phyloP scores from a whole-genome alignment of 225 moss, liverwort and hornwort species.

The Pseudoscleropodium purum region DNA sequence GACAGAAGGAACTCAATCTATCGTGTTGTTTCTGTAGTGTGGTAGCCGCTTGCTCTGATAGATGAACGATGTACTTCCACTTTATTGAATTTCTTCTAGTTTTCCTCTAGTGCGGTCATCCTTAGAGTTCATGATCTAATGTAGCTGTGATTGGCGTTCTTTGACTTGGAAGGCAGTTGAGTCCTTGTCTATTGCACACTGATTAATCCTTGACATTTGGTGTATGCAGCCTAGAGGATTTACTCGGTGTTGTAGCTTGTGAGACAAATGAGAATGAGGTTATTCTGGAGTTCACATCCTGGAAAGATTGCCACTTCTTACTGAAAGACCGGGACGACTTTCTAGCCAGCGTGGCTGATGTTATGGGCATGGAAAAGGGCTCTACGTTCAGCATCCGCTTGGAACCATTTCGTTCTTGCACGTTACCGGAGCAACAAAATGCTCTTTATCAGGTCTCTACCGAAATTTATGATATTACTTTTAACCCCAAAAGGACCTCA shows the following conservation, averaged over 20 bases:
- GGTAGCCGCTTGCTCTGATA: not conserved
- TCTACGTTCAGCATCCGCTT: slow-evolving; percentile 77
- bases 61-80: not conserved
- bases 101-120: not conserved
- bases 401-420: slow-evolving; percentile 67
- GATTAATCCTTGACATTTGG: not conserved
- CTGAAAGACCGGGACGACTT: slow-evolving; percentile 83
- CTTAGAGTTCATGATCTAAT: not conserved
- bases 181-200: not conserved
- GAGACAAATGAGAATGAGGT: slow-evolving; percentile 77
- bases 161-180: not conserved
- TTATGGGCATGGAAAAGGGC: slow-evolving; percentile 78
- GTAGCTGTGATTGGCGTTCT: not conserved
- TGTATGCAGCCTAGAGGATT: slow-evolving; percentile 73
- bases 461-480: not conserved
- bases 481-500: not conserved
- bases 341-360: slow-evolving; percentile 76
- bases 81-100: not conserved
- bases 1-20: not conserved
- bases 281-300: slow-evolving; percentile 72
- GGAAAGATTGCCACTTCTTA: slow-evolving; percentile 78
- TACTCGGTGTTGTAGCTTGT: slow-evolving; percentile 69
- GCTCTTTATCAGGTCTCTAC: slow-evolving; percentile 61
- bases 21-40: not conserved
- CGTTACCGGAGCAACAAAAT: slow-evolving; percentile 78